Conservation (phyloP, 257 asterid species). For the Nicotiana attenuata region DNA sequence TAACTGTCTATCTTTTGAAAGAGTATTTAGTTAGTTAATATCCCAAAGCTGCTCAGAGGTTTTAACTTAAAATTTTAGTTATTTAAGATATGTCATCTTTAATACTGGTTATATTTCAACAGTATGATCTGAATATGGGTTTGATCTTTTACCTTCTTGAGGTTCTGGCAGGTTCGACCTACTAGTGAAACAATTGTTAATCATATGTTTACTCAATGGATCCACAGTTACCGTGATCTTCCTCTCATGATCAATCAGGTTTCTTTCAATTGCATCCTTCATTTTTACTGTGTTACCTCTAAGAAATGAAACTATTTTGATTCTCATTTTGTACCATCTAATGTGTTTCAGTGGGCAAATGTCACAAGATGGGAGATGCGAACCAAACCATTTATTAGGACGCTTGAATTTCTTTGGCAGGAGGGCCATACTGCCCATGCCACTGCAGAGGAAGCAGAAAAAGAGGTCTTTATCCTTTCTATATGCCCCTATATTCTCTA, state of each 20-base stretch:
- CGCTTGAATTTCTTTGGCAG: slow-evolving; percentile 97
- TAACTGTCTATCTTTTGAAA: not conserved
- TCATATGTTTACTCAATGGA: slow-evolving; percentile 99
- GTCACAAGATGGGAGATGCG: slow-evolving; percentile 99
- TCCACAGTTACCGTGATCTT: slow-evolving; percentile 97
- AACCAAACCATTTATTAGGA: slow-evolving; percentile 89
- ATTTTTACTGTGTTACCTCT: not conserved
- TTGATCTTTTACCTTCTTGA: slow-evolving; percentile 66
- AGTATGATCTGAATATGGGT: slow-evolving; percentile 41
- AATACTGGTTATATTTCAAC: slow-evolving; percentile 17
- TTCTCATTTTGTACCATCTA: slow-evolving; percentile 9
- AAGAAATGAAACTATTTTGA: not conserved
- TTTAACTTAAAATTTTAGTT: not conserved
- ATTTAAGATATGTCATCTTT: not conserved
- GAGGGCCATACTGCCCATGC: slow-evolving; percentile 99
- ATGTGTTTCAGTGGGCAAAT: slow-evolving; percentile 80
- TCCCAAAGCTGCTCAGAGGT: not conserved
- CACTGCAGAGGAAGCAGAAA: slow-evolving; percentile 86
- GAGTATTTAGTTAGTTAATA: not conserved
- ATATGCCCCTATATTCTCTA: not conserved
- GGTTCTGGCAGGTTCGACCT: slow-evolving; percentile 99
- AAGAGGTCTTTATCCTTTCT: slow-evolving; percentile 50
- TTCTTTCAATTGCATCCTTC: slow-evolving; percentile 10
- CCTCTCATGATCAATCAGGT: slow-evolving; percentile 99
- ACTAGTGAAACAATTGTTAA: slow-evolving; percentile 99